phyloP scores from a whole-genome alignment of 2,329 filamentous ascomycete genomes.

The Epichloe scottii region DNA sequence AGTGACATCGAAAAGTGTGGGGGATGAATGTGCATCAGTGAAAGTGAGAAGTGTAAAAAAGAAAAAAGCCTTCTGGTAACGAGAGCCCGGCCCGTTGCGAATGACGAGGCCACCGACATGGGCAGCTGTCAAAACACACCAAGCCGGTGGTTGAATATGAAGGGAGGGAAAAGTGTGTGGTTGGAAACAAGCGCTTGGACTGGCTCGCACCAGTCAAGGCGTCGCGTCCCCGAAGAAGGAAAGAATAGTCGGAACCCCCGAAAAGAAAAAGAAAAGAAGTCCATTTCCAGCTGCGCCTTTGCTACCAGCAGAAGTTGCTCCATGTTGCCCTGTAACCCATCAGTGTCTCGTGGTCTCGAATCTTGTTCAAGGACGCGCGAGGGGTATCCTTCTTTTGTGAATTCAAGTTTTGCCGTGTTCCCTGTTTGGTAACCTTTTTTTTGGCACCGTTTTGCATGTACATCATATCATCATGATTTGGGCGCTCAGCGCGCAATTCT shows the following conservation, averaged over 20 bases:
- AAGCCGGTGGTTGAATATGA: background rate
- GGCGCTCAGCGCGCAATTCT: background rate
- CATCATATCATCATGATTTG: slow-evolving; percentile 2
- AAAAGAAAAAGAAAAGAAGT: background rate
- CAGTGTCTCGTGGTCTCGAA: background rate
- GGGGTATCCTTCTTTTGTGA: slow-evolving; percentile 2
- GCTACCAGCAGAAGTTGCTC: background rate
- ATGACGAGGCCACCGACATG: background rate
- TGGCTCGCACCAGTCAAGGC: background rate
- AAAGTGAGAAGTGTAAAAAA: background rate
- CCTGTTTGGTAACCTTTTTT: background rate
- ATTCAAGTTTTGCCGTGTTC: background rate
- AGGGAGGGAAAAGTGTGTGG: background rate
- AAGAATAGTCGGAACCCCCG: background rate
- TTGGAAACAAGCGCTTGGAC: background rate
- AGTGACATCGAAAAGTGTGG: too few species aligned
- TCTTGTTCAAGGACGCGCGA: slow-evolving; percentile 1
- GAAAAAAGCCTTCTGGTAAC: background rate
- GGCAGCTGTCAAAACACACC: background rate
- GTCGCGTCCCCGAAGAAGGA: background rate
- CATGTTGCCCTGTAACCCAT: background rate
- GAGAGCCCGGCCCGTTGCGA: background rate
- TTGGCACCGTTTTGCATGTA: background rate
- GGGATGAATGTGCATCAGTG: too few species aligned
- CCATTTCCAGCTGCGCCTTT: slow-evolving; percentile 2